A percentile compares a stretch with the other conserved stretches of the same genome.
These are phyloP conservation scores for Staphylotrichum longicolle DNA, from an alignment of 495 filamentous ascomycete species.

Conservation along the genomic window DNA sequence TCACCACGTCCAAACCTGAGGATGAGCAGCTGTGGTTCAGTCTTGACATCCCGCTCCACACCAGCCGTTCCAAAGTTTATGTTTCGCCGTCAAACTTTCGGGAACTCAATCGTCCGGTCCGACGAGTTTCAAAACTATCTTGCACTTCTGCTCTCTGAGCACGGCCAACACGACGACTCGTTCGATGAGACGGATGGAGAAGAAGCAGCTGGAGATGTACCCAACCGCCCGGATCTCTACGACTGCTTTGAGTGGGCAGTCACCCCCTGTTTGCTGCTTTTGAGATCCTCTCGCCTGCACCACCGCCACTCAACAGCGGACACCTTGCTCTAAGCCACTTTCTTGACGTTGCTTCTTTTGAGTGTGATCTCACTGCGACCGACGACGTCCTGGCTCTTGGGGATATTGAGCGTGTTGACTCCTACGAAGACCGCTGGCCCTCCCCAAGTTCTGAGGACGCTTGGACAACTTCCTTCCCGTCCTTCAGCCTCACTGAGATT, in stretches of 20 bases:
- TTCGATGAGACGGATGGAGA: not conserved
- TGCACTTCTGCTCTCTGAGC: constrained; percentile 1
- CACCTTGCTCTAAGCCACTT: constrained; percentile 8
- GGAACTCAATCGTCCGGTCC: not conserved
- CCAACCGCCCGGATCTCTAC: not conserved
- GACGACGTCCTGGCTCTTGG: constrained; percentile 8
- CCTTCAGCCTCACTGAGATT: constrained; percentile 1
- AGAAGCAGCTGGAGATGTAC: not conserved
- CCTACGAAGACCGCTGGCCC: not conserved
- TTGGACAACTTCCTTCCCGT: constrained; percentile 11
- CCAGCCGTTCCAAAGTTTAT: not conserved
- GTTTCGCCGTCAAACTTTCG: constrained; percentile 1
- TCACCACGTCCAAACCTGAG: constrained; percentile 7
- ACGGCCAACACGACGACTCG: not conserved
- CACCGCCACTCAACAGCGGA: not conserved
- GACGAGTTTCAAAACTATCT: constrained; percentile 8
- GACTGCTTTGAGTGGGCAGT: constrained; percentile 14
- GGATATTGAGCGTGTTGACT: not conserved
- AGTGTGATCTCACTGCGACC: constrained; percentile 5
- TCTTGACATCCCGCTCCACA: constrained; percentile 3
- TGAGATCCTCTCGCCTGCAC: constrained; percentile 8
- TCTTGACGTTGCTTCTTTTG: not conserved
- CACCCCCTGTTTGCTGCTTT: constrained; percentile 3
- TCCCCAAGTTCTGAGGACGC: not conserved
- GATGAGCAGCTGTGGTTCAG: not conserved